phyloP scores from a whole-genome alignment of 345 rosid genomes.

The Eucalyptus guilfoylei region DNA sequence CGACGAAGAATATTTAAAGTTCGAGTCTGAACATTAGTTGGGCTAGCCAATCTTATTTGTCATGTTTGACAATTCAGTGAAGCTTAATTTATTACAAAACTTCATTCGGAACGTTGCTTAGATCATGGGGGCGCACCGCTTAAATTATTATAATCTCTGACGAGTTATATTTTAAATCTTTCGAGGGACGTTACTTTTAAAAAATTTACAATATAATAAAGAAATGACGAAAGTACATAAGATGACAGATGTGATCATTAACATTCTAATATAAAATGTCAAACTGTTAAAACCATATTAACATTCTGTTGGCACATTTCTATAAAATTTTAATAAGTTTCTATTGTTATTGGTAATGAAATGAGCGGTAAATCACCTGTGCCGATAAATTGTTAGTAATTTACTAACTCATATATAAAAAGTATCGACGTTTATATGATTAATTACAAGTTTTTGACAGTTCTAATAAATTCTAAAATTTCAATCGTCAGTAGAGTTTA shows the following conservation, averaged over 20 bases:
- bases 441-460: neutral
- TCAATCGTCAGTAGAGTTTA: neutral
- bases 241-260: neutral
- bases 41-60: neutral
- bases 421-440: too few relatives aligned
- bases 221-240: too few relatives aligned
- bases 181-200: too few relatives aligned
- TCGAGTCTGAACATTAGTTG: neutral
- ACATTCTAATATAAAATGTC: neutral
- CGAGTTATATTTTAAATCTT: too few relatives aligned
- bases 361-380: neutral
- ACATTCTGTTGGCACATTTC: neutral
- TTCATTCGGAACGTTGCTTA: too few relatives aligned
- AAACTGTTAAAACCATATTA: neutral
- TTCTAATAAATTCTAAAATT: too few relatives aligned
- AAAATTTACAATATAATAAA: too few relatives aligned
- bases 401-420: neutral
- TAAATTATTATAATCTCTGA: too few relatives aligned
- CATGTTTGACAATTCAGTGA: too few relatives aligned
- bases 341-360: neutral
- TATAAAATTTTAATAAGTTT: neutral
- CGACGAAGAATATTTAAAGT: too few relatives aligned
- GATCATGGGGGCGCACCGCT: too few relatives aligned
- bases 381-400: neutral
- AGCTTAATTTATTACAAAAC: too few relatives aligned